Base-by-base conservation (phyloP, 768 basidiomycete genomes). In the Tulasnella sp. region DNA sequence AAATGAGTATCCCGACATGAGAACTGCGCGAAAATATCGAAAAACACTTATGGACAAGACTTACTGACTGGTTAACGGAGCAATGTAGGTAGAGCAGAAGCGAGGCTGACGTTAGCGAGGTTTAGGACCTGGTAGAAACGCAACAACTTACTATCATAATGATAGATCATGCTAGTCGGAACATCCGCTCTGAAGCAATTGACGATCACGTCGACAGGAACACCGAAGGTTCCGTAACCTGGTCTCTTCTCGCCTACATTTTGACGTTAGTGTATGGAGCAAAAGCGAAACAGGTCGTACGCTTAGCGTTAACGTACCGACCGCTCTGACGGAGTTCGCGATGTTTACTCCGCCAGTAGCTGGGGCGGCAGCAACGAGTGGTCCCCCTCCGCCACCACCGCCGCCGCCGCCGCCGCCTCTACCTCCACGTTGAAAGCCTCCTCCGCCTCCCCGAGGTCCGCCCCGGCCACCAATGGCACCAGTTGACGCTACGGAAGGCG, bases 221-320 rank as follows among this genome's bases (percentile, higher is more conserved):
- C 84, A 3, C 92, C 93, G 12, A 85, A 84, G 0, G 84, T 86
- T 29, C 91, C 92, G 79, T 86, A 91, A 45, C 85, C 87, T 37
- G 90, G 86, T 52, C 93, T 86, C 79, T 87, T 90, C 52, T 93
- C 91, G n/a, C 91, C 92, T 49, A 92, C 84, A 37, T 90, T 49
- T 85, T 67, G 82, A 77, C 70, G 74, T 42, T 3, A 67, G 75
- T 15, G 79, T 31, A 19, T 29, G 8, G 29, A 74, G 14, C 54
- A 29, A 9, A 19, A 34, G 31, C 14, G 69, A n/a, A 67, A 29
- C 12, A 12, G 22, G 25, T 3, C 9, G 36, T 38, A n/a, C 6
- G 11, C 36, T 17, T 3, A 37, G 31, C 77, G 25, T 19, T 19
- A 5, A 54, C 77, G 40, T 40, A 58, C 74, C 77, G 45, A 74